Conservation (phyloP, 2,329 filamentous ascomycete genomes). For the Chaetomium sp. region DNA sequence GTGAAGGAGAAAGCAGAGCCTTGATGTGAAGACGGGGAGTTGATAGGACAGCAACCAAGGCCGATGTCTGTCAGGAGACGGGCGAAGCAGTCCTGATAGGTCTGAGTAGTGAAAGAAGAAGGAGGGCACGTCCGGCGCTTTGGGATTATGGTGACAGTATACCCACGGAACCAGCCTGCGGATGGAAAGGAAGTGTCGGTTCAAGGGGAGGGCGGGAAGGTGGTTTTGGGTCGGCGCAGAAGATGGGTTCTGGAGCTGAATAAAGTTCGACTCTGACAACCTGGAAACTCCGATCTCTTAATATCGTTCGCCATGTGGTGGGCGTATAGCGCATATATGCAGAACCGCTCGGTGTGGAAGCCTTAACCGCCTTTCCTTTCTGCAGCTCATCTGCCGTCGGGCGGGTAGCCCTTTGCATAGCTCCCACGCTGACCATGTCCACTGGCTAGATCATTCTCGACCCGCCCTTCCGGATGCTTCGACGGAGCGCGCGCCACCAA, state of each 20-base stretch:
- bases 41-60: neutral
- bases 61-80: too few species aligned
- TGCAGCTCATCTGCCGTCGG: slow-evolving; percentile 10
- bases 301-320: neutral
- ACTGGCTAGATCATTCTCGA: slow-evolving; percentile 10
- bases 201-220: neutral
- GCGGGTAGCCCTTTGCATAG: slow-evolving; percentile 28
- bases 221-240: neutral
- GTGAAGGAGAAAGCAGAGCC: neutral
- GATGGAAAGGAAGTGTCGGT: neutral
- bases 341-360: neutral
- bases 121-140: neutral
- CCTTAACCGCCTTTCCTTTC: neutral
- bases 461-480: slow-evolving; percentile 19
- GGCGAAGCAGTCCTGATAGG: neutral
- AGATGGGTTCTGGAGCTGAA: neutral
- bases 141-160: slow-evolving; percentile 2
- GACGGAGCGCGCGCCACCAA: slow-evolving; percentile 30
- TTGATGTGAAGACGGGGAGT: neutral
- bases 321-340: slow-evolving; percentile 15
- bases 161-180: slow-evolving; percentile 26
- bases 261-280: neutral
- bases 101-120: neutral
- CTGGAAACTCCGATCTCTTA: neutral
- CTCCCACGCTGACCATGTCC: slow-evolving; percentile 9